Evolutionary conservation across 1,284 basidiomycete genomes (phyloP).

Genomic region (Vanrija sp.): DNA sequence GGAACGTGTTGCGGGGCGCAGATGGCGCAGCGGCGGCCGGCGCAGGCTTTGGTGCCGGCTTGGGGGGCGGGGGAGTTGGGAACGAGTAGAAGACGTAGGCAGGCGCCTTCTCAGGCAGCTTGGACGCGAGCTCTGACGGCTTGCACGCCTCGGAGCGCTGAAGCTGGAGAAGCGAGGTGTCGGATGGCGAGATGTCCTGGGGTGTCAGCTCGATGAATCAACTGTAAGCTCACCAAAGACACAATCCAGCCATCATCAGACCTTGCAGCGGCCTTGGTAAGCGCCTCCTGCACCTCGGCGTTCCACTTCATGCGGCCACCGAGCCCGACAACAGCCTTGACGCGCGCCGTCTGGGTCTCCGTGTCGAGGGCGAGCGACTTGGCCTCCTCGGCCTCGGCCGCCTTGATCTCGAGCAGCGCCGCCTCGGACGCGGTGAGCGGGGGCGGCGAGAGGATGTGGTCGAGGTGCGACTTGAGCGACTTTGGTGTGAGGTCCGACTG

Average conservation of each 20-base stretch:
- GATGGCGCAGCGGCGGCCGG: constrained; percentile 9
- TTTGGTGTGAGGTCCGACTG: constrained; percentile 49
- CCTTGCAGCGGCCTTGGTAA: constrained; percentile 57
- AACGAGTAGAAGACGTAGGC: constrained; percentile 70
- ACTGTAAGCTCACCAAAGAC: constrained; percentile 63
- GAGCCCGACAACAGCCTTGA: constrained; percentile 40
- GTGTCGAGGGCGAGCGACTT: constrained; percentile 40
- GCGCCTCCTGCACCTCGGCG: constrained; percentile 60
- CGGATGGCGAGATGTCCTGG: constrained; percentile 34
- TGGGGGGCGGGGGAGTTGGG: constrained; percentile 51
- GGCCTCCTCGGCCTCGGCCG: constrained; percentile 59
- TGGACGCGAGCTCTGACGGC: constrained; percentile 50
- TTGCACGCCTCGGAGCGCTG: constrained; percentile 37
- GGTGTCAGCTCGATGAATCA: constrained; percentile 1
- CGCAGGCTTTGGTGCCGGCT: constrained; percentile 5
- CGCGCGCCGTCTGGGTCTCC: constrained; percentile 31
- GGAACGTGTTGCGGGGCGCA: constrained; percentile 38
- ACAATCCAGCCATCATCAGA: constrained; percentile 57
- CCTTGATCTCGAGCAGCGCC: constrained; percentile 69
- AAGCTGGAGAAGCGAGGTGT: constrained; percentile 31
- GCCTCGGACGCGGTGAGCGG: constrained; percentile 75
- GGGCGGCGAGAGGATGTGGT: constrained; percentile 68
- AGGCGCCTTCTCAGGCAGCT: constrained; percentile 44
- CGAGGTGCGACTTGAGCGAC: constrained; percentile 69
- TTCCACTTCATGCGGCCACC: constrained; percentile 58